A percentile compares a stretch with the other conserved stretches of the same genome.
These are phyloP conservation scores for Neurospora sp. DNA, from an alignment of 495 filamentous ascomycete species.

Conservation along the genomic window DNA sequence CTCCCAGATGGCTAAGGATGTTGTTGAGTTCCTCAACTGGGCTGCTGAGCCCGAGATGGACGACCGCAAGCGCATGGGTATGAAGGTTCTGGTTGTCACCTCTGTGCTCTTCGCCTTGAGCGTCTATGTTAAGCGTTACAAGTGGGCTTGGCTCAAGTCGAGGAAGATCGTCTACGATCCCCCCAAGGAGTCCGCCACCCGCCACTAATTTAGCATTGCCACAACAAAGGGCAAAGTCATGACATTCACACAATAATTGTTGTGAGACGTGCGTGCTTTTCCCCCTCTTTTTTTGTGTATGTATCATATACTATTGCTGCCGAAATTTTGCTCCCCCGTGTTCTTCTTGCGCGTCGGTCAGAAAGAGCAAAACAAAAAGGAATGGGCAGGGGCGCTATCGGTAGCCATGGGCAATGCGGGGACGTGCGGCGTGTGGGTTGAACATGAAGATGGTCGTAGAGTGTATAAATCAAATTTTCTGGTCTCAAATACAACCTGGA, in stretches of 20 bases:
- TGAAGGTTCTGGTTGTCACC: slow-evolving; percentile 78
- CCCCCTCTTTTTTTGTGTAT: slow-evolving; percentile 22
- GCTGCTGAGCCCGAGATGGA: slow-evolving; percentile 98
- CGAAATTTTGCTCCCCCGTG: slow-evolving; percentile 17
- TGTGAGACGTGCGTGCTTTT: slow-evolving; percentile 5
- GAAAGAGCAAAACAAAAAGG: slow-evolving; percentile 17
- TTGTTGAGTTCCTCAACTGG: slow-evolving; percentile 98
- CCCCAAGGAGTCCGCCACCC: slow-evolving; percentile 38
- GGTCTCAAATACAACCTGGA: slow-evolving; percentile 25
- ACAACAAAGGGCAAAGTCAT: background rate
- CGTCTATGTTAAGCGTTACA: slow-evolving; percentile 99
- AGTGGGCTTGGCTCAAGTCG: slow-evolving; percentile 93
- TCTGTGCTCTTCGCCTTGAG: slow-evolving; percentile 72
- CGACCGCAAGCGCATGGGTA: slow-evolving; percentile 96
- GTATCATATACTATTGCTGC: slow-evolving; percentile 31
- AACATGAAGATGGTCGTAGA: slow-evolving; percentile 13
- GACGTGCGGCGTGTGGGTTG: slow-evolving; percentile 6
- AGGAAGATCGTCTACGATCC: slow-evolving; percentile 85
- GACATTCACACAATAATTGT: background rate
- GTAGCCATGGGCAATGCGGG: background rate
- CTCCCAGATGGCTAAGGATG: slow-evolving; percentile 99
- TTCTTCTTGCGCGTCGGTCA: slow-evolving; percentile 28
- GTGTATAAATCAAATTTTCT: slow-evolving; percentile 29
- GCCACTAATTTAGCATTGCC: slow-evolving; percentile 18
- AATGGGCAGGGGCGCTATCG: slow-evolving; percentile 2